Conservation (phyloP, 2,329 filamentous ascomycete genomes). For the Magnaporthales sp. region DNA sequence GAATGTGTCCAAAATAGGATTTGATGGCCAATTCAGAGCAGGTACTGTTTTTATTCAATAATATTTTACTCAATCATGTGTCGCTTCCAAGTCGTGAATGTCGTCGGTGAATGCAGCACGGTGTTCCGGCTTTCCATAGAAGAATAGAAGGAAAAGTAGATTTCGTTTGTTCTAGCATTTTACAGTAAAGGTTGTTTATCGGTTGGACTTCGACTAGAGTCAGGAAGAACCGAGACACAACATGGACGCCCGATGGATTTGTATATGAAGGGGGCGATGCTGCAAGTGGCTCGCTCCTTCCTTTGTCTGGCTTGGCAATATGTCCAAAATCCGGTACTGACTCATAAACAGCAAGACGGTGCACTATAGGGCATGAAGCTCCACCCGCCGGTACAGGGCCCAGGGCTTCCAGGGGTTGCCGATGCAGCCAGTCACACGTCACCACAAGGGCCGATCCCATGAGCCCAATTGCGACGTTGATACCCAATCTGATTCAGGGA, state of each 20-base stretch:
- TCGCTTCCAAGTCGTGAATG: not conserved
- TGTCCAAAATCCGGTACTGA: not conserved
- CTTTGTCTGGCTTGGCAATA: not conserved
- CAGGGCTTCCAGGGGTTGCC: not conserved
- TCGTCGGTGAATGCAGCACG: not conserved
- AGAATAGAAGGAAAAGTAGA: not conserved
- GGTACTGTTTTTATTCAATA: not conserved
- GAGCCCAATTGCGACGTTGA: not conserved
- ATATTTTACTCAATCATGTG: not conserved
- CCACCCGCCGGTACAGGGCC: not conserved
- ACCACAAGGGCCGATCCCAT: not conserved
- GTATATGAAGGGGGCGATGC: not conserved
- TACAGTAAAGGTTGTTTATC: not conserved
- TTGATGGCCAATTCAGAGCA: not conserved
- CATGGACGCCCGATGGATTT: not conserved
- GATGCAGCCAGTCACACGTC: not conserved
- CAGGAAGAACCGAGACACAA: not conserved
- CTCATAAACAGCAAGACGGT: not conserved
- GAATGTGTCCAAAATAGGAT: not conserved
- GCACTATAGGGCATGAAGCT: not conserved
- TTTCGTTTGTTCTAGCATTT: not conserved
- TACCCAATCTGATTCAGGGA: not conserved
- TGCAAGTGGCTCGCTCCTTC: not conserved
- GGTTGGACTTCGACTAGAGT: not conserved
- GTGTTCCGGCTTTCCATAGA: not conserved